Conservation (phyloP, 805 yeast genomes). For the Wickerhamiella nectarea region DNA sequence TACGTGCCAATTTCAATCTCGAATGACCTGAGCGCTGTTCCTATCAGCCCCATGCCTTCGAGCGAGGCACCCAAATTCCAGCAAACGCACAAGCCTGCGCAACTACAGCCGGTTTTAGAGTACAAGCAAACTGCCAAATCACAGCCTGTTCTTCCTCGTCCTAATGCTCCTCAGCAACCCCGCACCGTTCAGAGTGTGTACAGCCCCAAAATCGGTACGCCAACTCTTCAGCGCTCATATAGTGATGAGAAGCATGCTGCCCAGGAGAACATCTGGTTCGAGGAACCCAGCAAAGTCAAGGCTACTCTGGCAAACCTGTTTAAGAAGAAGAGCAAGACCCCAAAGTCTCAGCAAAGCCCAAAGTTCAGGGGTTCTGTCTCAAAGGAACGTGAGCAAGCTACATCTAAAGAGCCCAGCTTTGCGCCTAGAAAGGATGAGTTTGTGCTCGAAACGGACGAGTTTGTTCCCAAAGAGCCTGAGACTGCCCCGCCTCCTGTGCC, state of each 20-base stretch:
- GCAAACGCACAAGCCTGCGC: neutral
- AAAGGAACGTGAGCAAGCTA: neutral
- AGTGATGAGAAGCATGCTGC: constrained; percentile 5
- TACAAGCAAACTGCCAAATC: no score
- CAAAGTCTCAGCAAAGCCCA: neutral
- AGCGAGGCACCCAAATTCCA: no score
- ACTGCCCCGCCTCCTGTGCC: neutral
- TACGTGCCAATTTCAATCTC: neutral
- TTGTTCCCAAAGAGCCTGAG: neutral
- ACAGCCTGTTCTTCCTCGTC: neutral
- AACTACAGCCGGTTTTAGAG: neutral
- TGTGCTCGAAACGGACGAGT: no score
- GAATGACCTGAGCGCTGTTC: constrained; percentile 8
- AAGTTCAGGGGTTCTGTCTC: neutral
- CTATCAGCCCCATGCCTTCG: neutral
- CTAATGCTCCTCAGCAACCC: neutral
- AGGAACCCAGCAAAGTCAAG: constrained; percentile 5
- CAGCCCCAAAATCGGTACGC: constrained; percentile 5
- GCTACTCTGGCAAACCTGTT: constrained; percentile 1
- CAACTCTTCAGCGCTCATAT: neutral
- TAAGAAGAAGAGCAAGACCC: constrained; percentile 7
- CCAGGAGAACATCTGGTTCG: constrained; percentile 6
- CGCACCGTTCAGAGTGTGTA: constrained; percentile 6
- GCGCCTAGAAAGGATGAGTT: neutral
- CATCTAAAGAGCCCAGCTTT: no score